phyloP scores from a whole-genome alignment of 2,329 filamentous ascomycete species.

The Stagonosporopsis rhizophila region DNA sequence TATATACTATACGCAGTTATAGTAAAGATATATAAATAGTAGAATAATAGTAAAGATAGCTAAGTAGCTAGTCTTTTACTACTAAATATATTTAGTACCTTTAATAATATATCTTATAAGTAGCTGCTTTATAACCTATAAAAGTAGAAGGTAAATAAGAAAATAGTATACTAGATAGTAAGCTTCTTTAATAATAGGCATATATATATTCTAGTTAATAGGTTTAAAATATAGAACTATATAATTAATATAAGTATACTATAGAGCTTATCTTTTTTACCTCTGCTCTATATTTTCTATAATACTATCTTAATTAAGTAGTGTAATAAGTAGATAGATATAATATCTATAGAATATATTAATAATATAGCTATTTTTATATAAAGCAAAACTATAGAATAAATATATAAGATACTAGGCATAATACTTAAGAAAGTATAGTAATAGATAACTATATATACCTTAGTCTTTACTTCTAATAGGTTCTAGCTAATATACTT shows the following conservation, averaged over 20 bases:
- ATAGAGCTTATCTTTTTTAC: slow-evolving; percentile 40
- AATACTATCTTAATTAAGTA: slow-evolving; percentile 39
- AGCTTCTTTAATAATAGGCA: background rate
- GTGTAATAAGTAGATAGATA: background rate
- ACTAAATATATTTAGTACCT: slow-evolving; percentile 36
- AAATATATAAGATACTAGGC: background rate
- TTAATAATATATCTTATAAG: slow-evolving; percentile 15
- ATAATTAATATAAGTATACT: slow-evolving; percentile 34
- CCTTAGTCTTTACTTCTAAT: slow-evolving; percentile 35
- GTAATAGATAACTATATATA: slow-evolving; percentile 33
- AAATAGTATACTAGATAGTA: background rate
- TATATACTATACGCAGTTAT: background rate
- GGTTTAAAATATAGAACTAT: slow-evolving; percentile 19
- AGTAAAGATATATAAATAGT: slow-evolving; percentile 13
- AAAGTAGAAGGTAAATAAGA: background rate
- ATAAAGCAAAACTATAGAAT: background rate
- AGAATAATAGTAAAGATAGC: slow-evolving; percentile 17
- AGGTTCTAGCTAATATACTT: slow-evolving; percentile 36
- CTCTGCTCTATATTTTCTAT: slow-evolving; percentile 46
- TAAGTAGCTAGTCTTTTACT: slow-evolving; percentile 39
- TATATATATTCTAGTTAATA: slow-evolving; percentile 14
- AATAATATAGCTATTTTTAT: background rate
- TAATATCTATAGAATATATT: background rate
- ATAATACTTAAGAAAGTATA: slow-evolving; percentile 22
- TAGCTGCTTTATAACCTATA: background rate